Evolutionary conservation across 2,329 filamentous ascomycete species (phyloP).

Genomic region (Celoporthe dispersa): DNA sequence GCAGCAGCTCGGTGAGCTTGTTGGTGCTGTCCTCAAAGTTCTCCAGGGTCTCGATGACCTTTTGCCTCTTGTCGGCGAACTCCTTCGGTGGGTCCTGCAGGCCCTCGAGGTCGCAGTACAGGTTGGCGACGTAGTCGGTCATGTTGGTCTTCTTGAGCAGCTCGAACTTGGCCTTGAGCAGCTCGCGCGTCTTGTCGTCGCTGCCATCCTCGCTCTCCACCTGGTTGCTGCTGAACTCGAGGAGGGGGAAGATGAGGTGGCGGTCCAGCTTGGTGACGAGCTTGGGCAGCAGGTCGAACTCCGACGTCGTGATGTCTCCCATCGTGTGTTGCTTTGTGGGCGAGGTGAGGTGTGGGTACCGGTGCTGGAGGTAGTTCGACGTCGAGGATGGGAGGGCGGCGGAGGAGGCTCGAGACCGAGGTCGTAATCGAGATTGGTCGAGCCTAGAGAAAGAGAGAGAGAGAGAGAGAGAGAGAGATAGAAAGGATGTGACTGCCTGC

Average conservation of each 20-base stretch:
- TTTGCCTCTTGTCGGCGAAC: slow-evolving; percentile 86
- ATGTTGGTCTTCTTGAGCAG: slow-evolving; percentile 98
- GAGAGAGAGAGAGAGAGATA: neutral
- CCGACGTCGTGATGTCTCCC: slow-evolving; percentile 32
- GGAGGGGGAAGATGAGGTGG: slow-evolving; percentile 93
- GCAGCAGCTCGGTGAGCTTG: slow-evolving; percentile 86
- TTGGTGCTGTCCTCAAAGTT: slow-evolving; percentile 84
- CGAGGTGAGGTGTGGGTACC: neutral
- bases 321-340: slow-evolving; percentile 17
- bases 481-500: neutral
- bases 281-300: slow-evolving; percentile 72
- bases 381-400: neutral
- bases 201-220: slow-evolving; percentile 74
- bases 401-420: neutral
- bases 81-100: slow-evolving; percentile 79
- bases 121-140: slow-evolving; percentile 93
- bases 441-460: neutral
- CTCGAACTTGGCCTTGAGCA: slow-evolving; percentile 87
- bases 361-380: neutral
- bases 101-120: slow-evolving; percentile 88
- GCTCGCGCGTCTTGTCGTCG: slow-evolving; percentile 64
- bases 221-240: slow-evolving; percentile 86
- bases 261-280: slow-evolving; percentile 91
- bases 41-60: slow-evolving; percentile 82
- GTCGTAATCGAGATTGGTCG: neutral